A percentile compares a stretch with the other conserved stretches of the same genome.
Conservation (phyloP, 2,329 filamentous ascomycete species). For the Pseudogymnoascus sp. region DNA sequence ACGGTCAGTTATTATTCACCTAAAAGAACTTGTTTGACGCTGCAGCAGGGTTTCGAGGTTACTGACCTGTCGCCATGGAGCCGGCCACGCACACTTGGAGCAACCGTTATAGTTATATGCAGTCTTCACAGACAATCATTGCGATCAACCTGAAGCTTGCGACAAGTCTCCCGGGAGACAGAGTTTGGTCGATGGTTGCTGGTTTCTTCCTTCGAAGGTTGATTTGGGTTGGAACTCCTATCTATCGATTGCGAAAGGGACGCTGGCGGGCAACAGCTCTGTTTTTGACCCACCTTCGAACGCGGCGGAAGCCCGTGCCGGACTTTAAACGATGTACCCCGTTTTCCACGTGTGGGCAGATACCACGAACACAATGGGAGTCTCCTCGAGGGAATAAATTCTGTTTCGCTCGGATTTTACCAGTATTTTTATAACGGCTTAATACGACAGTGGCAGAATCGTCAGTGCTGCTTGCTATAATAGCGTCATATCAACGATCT, state of each 20-base stretch:
- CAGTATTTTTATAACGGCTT: neutral
- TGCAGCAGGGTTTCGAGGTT: neutral
- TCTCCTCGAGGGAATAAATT: neutral
- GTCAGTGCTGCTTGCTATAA: neutral
- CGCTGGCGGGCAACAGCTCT: constrained; percentile 1
- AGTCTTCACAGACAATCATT: constrained; percentile 8
- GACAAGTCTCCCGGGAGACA: neutral
- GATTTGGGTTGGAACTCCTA: constrained; percentile 2
- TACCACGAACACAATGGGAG: neutral
- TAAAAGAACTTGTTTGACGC: neutral
- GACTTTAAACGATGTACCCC: constrained; percentile 4
- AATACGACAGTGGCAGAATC: neutral
- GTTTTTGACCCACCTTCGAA: constrained; percentile 3
- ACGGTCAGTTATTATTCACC: neutral
- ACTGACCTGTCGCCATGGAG: constrained; percentile 13
- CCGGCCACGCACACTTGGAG: neutral
- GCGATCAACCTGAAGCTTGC: neutral
- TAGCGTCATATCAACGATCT: neutral
- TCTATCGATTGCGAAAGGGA: constrained; percentile 8
- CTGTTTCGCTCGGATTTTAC: neutral
- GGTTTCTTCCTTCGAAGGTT: neutral
- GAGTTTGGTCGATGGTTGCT: neutral
- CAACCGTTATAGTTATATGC: neutral
- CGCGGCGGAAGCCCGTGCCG: neutral
- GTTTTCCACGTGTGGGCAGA: constrained; percentile 2